phyloP scores from a whole-genome alignment of 345 rosid species.

The Eucalyptus marginata region DNA sequence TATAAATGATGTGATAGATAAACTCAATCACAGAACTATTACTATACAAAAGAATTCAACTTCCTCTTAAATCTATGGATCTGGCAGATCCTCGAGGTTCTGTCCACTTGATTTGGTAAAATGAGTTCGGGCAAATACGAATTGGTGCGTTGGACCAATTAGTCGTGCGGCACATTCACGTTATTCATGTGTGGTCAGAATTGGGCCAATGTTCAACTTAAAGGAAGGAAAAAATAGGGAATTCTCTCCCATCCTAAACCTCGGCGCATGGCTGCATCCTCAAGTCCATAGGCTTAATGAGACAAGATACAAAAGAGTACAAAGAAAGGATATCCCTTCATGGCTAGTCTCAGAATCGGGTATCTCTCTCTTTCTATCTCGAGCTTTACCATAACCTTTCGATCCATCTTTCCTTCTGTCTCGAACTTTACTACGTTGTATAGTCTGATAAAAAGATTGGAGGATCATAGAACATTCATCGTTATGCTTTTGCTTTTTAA shows the following conservation, averaged over 20 bases:
- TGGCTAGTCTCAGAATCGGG: neutral
- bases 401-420: neutral
- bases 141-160: neutral
- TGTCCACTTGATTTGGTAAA: neutral
- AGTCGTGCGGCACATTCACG: neutral
- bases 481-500: neutral
- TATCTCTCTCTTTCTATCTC: neutral
- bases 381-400: neutral
- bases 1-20: neutral
- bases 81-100: neutral
- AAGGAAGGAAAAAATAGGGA: neutral
- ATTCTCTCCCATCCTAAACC: neutral
- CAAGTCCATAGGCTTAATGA: neutral
- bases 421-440: too few species aligned
- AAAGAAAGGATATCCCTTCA: neutral
- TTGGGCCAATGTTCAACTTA: neutral
- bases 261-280: neutral
- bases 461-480: neutral
- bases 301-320: neutral
- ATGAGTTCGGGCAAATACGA: neutral
- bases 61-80: neutral
- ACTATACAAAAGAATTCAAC: too few species aligned
- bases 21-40: neutral
- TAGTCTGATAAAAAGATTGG: neutral
- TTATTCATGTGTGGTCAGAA: neutral